Conservation (phyloP, 192 early-diverging fungal genomes). For the Podila epicladia region DNA sequence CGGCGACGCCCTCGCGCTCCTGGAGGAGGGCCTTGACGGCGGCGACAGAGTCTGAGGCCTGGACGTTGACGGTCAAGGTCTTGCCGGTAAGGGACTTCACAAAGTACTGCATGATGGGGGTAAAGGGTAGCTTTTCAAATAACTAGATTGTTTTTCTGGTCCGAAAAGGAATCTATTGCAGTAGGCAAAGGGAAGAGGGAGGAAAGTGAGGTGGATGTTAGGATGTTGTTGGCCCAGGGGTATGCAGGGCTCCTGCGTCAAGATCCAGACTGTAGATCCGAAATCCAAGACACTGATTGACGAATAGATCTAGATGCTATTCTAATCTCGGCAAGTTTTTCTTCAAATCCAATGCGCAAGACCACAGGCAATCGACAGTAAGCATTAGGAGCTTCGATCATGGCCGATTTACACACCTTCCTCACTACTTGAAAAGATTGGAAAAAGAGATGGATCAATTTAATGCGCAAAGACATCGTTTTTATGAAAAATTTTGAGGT, state of each 20-base stretch:
- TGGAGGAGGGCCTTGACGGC: conserved; percentile 67
- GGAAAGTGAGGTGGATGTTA: no score
- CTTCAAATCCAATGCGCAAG: no score
- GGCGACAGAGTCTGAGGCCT: conserved; percentile 53
- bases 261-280: not conserved
- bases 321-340: not conserved
- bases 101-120: conserved; percentile 64
- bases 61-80: conserved; percentile 67
- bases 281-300: conserved; percentile 14
- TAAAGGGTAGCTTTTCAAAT: conserved; percentile 54
- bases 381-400: no score
- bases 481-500: not conserved
- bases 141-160: conserved; percentile 66
- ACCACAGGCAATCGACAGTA: no score
- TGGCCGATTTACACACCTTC: conserved; percentile 43
- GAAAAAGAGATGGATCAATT: conserved; percentile 43
- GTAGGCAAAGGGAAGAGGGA: no score
- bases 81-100: conserved; percentile 72
- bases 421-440: conserved; percentile 63
- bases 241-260: no score
- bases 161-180: conserved; percentile 44
- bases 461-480: not conserved
- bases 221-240: no score
- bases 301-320: not conserved
- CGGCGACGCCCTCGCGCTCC: conserved; percentile 59